Evolutionary conservation across 306 rosid species (phyloP).

Genomic region (Styphnolobium japonicum): DNA sequence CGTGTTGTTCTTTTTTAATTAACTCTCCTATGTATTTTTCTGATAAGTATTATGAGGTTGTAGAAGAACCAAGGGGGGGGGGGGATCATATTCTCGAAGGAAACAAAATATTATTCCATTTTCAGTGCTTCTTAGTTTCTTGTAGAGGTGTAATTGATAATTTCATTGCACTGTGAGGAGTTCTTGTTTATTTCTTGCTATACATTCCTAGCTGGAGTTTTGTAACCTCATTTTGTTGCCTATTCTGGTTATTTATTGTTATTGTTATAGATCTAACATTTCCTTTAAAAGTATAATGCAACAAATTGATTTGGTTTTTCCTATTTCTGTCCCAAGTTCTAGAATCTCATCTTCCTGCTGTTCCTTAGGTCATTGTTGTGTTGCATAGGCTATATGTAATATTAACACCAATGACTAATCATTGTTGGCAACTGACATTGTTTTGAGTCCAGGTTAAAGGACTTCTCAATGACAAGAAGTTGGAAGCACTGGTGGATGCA

Average conservation of each 20-base stretch:
- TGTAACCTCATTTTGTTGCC: background rate
- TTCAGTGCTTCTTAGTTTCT: background rate
- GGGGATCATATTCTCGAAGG: background rate
- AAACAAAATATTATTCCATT: background rate
- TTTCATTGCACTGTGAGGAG: background rate
- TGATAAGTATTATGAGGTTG: background rate
- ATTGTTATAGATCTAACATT: background rate
- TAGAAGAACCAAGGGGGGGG: background rate
- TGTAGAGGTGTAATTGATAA: background rate
- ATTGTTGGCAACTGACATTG: constrained; percentile 14
- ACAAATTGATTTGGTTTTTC: constrained; percentile 1
- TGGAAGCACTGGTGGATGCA: constrained; percentile 74
- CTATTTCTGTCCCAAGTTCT: background rate
- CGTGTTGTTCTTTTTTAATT: background rate
- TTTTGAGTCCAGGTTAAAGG: constrained; percentile 72
- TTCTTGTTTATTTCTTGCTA: background rate
- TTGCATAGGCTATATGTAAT: background rate
- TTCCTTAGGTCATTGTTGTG: background rate
- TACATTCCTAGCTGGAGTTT: background rate
- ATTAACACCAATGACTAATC: background rate
- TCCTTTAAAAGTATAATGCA: background rate
- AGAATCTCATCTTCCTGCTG: background rate
- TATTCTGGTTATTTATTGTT: background rate
- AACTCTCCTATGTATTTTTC: background rate
- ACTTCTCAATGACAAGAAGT: constrained; percentile 63